Percentiles rank a stretch among this genome's conserved stretches.
phyloP scores from a whole-genome alignment of 2,329 filamentous ascomycete species.

The Ramichloridium luteum region DNA sequence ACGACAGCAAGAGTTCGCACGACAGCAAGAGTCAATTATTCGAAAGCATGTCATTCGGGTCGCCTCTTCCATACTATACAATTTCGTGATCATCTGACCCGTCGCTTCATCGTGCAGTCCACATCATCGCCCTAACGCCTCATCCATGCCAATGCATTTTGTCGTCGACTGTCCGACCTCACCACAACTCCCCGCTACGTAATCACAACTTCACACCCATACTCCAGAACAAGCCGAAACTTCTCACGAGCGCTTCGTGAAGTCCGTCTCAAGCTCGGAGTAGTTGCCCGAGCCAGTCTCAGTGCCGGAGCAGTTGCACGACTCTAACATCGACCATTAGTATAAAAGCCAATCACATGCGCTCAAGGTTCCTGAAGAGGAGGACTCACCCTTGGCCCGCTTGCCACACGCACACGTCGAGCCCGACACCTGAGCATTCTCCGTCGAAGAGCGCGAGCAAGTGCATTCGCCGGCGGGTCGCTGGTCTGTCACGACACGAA shows the following conservation, averaged over 20 bases:
- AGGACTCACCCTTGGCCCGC: slow-evolving; percentile 52
- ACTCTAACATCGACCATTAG: slow-evolving; percentile 4
- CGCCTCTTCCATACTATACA: too few species aligned
- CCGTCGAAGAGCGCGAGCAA: slow-evolving; percentile 57
- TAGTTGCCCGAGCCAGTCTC: slow-evolving; percentile 3
- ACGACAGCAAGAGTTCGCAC: too few species aligned
- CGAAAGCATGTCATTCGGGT: too few species aligned
- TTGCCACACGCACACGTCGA: slow-evolving; percentile 65
- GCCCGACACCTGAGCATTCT: slow-evolving; percentile 53
- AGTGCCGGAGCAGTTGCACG: slow-evolving; percentile 9
- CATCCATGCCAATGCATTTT: background rate
- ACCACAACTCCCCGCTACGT: background rate
- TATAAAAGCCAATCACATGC: background rate
- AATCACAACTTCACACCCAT: background rate
- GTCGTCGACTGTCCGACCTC: too few species aligned
- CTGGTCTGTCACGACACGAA: slow-evolving; percentile 36
- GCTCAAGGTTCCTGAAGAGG: background rate
- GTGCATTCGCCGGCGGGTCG: slow-evolving; percentile 71
- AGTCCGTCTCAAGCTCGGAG: slow-evolving; percentile 11
- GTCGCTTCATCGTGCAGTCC: background rate
- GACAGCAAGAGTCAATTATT: too few species aligned
- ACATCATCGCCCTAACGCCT: background rate
- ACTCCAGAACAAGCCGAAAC: background rate
- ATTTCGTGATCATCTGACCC: background rate
- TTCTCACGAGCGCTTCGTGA: slow-evolving; percentile 6